Conservation (phyloP, 495 filamentous ascomycete genomes). For the Neurospora pannonica region DNA sequence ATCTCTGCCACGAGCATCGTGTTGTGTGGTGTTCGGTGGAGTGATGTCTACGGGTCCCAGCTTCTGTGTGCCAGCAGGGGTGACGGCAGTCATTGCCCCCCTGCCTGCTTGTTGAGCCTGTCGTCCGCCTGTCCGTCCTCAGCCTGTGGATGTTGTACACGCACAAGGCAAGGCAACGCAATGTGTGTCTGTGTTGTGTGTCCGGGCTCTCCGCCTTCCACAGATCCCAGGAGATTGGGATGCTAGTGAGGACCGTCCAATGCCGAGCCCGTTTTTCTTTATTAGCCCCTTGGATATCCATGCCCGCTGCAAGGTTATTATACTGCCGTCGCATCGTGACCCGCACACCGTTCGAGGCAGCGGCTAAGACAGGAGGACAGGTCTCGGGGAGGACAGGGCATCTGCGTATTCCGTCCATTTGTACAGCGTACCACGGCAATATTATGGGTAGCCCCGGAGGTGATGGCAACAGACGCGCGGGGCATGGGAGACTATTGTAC, state of each 20-base stretch:
- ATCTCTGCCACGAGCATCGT: not conserved
- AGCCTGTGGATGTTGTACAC: not conserved
- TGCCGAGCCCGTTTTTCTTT: constrained; percentile 22
- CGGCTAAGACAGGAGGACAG: not conserved
- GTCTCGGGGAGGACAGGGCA: not conserved
- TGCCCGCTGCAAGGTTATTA: constrained; percentile 10
- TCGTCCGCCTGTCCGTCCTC: constrained; percentile 2
- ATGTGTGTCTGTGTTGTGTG: not conserved
- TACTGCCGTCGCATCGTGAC: not conserved
- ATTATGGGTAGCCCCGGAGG: not conserved
- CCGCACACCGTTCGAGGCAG: not conserved
- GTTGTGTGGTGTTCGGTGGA: not conserved
- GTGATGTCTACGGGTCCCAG: not conserved
- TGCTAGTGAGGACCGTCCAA: constrained; percentile 20
- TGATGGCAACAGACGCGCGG: constrained; percentile 1
- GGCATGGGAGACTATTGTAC: not conserved
- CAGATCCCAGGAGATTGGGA: constrained; percentile 28
- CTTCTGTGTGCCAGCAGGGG: not conserved
- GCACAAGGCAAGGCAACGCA: not conserved
- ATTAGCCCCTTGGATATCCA: constrained; percentile 20
- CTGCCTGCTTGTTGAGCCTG: not conserved
- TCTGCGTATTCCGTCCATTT: constrained; percentile 1
- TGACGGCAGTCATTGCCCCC: constrained; percentile 1
- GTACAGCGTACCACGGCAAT: not conserved
- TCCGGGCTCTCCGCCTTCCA: constrained; percentile 3